phyloP scores from a whole-genome alignment of 805 yeast genomes.

The Metschnikowia orientalis region DNA sequence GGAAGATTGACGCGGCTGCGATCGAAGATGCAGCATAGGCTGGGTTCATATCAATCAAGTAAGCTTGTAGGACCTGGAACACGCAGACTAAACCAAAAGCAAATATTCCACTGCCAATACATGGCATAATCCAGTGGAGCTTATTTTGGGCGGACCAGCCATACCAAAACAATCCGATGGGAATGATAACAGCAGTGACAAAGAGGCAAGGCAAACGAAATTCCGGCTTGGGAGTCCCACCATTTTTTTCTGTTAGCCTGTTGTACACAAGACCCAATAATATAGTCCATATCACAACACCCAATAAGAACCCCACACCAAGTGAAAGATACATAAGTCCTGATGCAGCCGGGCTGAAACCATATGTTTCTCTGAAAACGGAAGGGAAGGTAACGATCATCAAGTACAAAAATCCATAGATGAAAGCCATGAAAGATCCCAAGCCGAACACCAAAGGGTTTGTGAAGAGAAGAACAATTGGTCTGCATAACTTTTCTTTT shows the following conservation, averaged over 20 bases:
- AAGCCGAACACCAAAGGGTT: conserved; percentile 39
- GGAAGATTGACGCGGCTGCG: conserved; percentile 40
- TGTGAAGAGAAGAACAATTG: conserved; percentile 28
- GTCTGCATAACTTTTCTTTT: conserved; percentile 27
- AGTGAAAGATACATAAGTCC: conserved; percentile 39
- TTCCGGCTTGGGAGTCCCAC: conserved; percentile 36
- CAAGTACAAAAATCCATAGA: conserved; percentile 39
- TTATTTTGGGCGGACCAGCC: conserved; percentile 38
- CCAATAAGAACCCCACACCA: conserved; percentile 35
- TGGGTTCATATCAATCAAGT: conserved; percentile 38
- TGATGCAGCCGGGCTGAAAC: conserved; percentile 27
- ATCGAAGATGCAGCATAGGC: conserved; percentile 36
- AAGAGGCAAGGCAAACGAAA: conserved; percentile 35
- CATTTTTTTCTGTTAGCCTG: conserved; percentile 23
- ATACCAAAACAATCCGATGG: conserved; percentile 36
- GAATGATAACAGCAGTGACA: conserved; percentile 29
- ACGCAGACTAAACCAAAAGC: conserved; percentile 35
- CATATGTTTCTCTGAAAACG: conserved; percentile 28
- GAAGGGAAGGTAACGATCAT: conserved; percentile 38
- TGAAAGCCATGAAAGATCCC: conserved; percentile 40
- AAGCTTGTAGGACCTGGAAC: conserved; percentile 35
- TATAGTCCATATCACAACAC: conserved; percentile 30
- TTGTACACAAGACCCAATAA: conserved; percentile 25
- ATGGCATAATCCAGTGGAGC: conserved; percentile 38
- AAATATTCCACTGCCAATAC: conserved; percentile 34